Evolutionary conservation across 1,284 basidiomycete species (phyloP).

Genomic region (Ganoderma sinense): DNA sequence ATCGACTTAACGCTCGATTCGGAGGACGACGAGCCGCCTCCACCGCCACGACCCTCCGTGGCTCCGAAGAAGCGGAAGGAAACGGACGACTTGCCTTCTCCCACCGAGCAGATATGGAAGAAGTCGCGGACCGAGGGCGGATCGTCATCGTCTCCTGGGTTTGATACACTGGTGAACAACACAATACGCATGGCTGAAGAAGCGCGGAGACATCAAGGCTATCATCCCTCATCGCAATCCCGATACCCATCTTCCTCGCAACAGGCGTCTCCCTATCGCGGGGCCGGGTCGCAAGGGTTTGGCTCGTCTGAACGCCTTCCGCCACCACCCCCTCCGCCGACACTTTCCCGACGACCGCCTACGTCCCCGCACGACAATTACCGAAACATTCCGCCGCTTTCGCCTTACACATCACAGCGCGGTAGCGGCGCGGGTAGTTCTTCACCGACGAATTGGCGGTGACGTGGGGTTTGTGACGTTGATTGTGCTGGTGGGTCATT

Average conservation of each 20-base stretch:
- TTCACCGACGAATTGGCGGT: slow-evolving; percentile 34
- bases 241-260: slow-evolving; percentile 25
- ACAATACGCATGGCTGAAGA: slow-evolving; percentile 16
- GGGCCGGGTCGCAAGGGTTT: slow-evolving; percentile 24
- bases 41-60: slow-evolving; percentile 21
- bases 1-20: slow-evolving; percentile 85
- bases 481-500: slow-evolving; percentile 14
- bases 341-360: slow-evolving; percentile 20
- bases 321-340: slow-evolving; percentile 14
- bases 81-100: slow-evolving; percentile 55
- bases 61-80: slow-evolving; percentile 59
- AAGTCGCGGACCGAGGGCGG: slow-evolving; percentile 61
- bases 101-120: slow-evolving; percentile 76
- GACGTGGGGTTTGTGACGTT: slow-evolving; percentile 19
- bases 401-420: slow-evolving; percentile 26
- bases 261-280: slow-evolving; percentile 13
- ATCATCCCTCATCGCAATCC: slow-evolving; percentile 21
- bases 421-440: slow-evolving; percentile 27
- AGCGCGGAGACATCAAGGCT: slow-evolving; percentile 8
- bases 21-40: slow-evolving; percentile 64
- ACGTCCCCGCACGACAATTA: slow-evolving; percentile 21
- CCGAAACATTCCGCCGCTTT: slow-evolving; percentile 23
- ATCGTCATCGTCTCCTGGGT: slow-evolving; percentile 22
- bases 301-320: slow-evolving; percentile 7
- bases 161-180: slow-evolving; percentile 13